Evolutionary conservation across 192 early-diverging fungal species (phyloP), one percentile per base, ranked within the genome.

Genomic region (Helicostylum pulchrum): DNA sequence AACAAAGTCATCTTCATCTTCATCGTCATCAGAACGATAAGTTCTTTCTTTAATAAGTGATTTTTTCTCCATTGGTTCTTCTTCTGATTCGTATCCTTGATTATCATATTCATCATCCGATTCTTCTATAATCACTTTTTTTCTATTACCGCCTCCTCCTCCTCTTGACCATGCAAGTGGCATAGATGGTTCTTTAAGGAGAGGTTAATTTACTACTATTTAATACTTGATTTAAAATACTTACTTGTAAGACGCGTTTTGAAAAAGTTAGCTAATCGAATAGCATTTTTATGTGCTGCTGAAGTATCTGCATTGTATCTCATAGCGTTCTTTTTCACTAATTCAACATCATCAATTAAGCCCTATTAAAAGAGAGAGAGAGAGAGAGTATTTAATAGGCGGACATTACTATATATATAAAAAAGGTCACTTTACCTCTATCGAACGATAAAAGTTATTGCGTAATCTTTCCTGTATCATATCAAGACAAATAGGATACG

Each of bases 401-500:
- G n/a, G 34, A 54, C 17, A 50, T 59, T 42, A 11, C 23, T 62
- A 14, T 8, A 17, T 21, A 7, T 52, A 36, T 2, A 26, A 26
- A 26, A 26, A 26, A 31, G 19, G 0, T 17, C 15, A 45, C 17
- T 17, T 65, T 77, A 82, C 83, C 47, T 83, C 80, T 26, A 66
- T 19, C 12, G 80, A 77, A 31, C 90, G 74, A 66, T 92, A 92
- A 66, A 80, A 90, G 17, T 76, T 68, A 58, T 71, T 84, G 1
- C 67, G 54, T 7, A 90, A 49, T 15, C 90, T 76, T 21, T 85
- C 76, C 15, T 70, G 64, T 10, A 92, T 76, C 8, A 85, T 74
- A 34, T 86, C 78, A 34, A 92, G 58, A 36, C 87, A 89, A 44
- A 90, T 87, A 0, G 90, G 90, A 23, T 92, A 92, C 0, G 90